Conservation (phyloP, 2,329 filamentous ascomycete species). For the Hypoxylon sp. region DNA sequence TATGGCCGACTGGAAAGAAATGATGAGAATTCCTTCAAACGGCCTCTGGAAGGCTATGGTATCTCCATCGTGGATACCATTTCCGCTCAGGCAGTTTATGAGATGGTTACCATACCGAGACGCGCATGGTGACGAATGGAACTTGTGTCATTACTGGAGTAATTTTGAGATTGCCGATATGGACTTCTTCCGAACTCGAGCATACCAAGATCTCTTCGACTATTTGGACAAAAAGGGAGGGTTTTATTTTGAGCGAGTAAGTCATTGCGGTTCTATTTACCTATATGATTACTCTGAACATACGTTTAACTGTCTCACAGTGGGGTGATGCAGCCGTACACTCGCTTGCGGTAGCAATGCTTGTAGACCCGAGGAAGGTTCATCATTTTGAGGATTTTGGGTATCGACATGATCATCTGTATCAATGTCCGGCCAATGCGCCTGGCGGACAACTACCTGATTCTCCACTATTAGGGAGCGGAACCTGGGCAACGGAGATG, state of each 20-base stretch:
- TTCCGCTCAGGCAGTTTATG: conserved; percentile 55
- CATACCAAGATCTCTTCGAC: conserved; percentile 57
- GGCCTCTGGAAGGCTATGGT: conserved; percentile 57
- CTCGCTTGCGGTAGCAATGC: conserved; percentile 57
- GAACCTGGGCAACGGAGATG: conserved; percentile 47
- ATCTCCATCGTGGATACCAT: conserved; percentile 56
- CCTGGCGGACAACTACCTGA: conserved; percentile 52
- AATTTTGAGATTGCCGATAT: conserved; percentile 62
- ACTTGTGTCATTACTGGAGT: conserved; percentile 61
- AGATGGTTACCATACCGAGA: conserved; percentile 55
- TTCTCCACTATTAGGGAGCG: conserved; percentile 49
- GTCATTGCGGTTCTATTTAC: conserved; percentile 32
- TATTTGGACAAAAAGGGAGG: conserved; percentile 57
- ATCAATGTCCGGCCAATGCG: conserved; percentile 54
- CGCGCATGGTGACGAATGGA: conserved; percentile 56
- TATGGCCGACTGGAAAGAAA: conserved; percentile 56
- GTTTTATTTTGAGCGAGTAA: conserved; percentile 58
- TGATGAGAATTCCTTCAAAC: conserved; percentile 50
- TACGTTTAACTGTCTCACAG: conserved; percentile 37
- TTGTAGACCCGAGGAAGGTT: conserved; percentile 54
- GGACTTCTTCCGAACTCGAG: conserved; percentile 57
- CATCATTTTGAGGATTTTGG: conserved; percentile 60
- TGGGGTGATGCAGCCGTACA: conserved; percentile 61
- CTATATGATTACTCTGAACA: not conserved
- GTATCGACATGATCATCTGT: conserved; percentile 55